Evolutionary conservation across 2,329 filamentous ascomycete genomes (phyloP).

Genomic region (Shiraia bambusicola): DNA sequence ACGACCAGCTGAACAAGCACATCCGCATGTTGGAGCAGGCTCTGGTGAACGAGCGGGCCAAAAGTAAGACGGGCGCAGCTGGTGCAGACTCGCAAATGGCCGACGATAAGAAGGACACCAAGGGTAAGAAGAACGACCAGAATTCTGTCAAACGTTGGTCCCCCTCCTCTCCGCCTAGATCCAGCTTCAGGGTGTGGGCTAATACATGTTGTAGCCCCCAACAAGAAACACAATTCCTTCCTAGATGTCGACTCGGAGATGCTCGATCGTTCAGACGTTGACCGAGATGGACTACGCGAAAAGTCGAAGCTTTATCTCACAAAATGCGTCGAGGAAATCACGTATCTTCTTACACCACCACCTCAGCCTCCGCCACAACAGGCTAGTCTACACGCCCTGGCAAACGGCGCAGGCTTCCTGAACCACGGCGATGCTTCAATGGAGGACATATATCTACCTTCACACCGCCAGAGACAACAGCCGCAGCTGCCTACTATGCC

Average conservation of each 20-base stretch:
- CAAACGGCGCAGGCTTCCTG: constrained; percentile 45
- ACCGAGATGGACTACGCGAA: constrained; percentile 61
- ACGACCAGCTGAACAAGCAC: constrained; percentile 87
- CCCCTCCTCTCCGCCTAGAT: background rate
- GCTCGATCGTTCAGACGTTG: constrained; percentile 50
- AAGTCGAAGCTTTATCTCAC: constrained; percentile 64
- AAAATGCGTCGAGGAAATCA: constrained; percentile 68
- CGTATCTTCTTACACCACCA: constrained; percentile 67
- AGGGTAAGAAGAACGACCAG: constrained; percentile 37
- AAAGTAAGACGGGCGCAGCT: constrained; percentile 59
- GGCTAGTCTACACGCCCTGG: constrained; percentile 38
- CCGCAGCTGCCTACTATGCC: constrained; percentile 44
- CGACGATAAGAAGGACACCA: constrained; percentile 42
- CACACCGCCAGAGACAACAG: constrained; percentile 57
- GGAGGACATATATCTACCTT: constrained; percentile 61
- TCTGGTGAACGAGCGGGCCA: constrained; percentile 76
- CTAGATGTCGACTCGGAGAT: constrained; percentile 51
- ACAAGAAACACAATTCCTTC: constrained; percentile 53
- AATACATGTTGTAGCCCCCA: constrained; percentile 44
- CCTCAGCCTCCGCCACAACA: constrained; percentile 61
- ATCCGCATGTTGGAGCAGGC: constrained; percentile 87
- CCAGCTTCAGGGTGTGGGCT: constrained; percentile 2
- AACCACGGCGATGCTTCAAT: constrained; percentile 57
- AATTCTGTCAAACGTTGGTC: constrained; percentile 32
- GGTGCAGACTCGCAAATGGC: constrained; percentile 54